These are phyloP conservation scores for Puccinia triticina DNA, from an alignment of 1,284 basidiomycete genomes.

Conservation along the genomic window DNA sequence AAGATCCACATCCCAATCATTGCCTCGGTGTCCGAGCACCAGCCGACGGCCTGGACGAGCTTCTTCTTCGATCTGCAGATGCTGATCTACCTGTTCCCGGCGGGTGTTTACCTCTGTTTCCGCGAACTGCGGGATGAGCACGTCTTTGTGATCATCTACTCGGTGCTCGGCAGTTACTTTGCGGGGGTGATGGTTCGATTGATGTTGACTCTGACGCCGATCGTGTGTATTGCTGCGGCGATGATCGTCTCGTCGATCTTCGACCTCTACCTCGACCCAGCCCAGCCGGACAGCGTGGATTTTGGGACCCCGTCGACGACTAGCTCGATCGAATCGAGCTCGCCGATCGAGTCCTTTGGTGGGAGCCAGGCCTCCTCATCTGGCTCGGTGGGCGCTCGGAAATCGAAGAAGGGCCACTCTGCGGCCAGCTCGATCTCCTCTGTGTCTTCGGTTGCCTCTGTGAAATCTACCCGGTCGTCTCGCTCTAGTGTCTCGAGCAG, in stretches of 20 bases:
- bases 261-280: slow-evolving; percentile 80
- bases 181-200: slow-evolving; percentile 98
- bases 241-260: slow-evolving; percentile 86
- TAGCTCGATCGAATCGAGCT: slow-evolving; percentile 57
- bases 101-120: slow-evolving; percentile 93
- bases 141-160: slow-evolving; percentile 98
- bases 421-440: slow-evolving; percentile 54
- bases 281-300: slow-evolving; percentile 56
- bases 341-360: slow-evolving; percentile 58
- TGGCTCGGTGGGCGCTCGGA: slow-evolving; percentile 42
- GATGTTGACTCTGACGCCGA: slow-evolving; percentile 88
- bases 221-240: slow-evolving; percentile 87
- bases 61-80: slow-evolving; percentile 99
- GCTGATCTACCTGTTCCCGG: slow-evolving; percentile 97
- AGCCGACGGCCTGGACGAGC: slow-evolving; percentile 98
- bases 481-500: slow-evolving; percentile 47
- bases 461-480: slow-evolving; percentile 64
- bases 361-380: slow-evolving; percentile 56
- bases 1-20: slow-evolving; percentile 98
- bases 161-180: slow-evolving; percentile 94
- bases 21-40: slow-evolving; percentile 99
- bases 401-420: slow-evolving; percentile 38
- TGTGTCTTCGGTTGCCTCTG: slow-evolving; percentile 58
- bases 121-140: slow-evolving; percentile 92
- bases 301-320: slow-evolving; percentile 53